Conservation (phyloP, 352 stramenopile species). For the Globisporangium cylindrosporum region DNA sequence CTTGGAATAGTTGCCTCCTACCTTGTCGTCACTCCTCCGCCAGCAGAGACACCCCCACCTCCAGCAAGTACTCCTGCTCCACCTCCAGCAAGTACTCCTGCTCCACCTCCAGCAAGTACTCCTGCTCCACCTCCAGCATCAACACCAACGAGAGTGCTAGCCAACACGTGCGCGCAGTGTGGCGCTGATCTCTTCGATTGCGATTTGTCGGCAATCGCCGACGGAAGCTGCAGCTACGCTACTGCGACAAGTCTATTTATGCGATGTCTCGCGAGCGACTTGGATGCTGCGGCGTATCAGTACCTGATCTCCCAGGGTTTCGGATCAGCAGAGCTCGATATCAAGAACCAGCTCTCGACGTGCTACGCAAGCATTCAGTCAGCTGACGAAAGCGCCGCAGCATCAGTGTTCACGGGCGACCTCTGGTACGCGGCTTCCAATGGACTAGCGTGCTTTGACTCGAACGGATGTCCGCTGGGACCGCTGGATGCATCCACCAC, state of each 20-base stretch:
- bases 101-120: background rate
- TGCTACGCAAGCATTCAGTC: background rate
- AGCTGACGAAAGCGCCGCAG: background rate
- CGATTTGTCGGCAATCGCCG: background rate
- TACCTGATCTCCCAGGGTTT: background rate
- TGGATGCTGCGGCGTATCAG: constrained; percentile 3
- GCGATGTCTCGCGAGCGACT: background rate
- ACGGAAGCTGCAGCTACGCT: constrained; percentile 16
- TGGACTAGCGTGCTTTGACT: constrained; percentile 22
- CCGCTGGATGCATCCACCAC: constrained; percentile 13
- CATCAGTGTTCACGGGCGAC: constrained; percentile 13
- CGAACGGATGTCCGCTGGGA: constrained; percentile 22
- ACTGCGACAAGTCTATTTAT: background rate
- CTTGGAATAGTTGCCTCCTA: background rate
- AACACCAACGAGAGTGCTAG: background rate
- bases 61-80: background rate
- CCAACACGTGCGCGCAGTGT: constrained; percentile 9
- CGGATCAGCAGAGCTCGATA: background rate
- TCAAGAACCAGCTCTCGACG: background rate
- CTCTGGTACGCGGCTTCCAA: constrained; percentile 22
- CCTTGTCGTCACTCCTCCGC: background rate
- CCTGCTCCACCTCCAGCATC: background rate
- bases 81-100: background rate
- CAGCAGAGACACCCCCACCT: background rate
- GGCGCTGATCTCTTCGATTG: constrained; percentile 13